phyloP scores from a whole-genome alignment of 2,329 filamentous ascomycete species.

The Pseudogymnoascus sp. region DNA sequence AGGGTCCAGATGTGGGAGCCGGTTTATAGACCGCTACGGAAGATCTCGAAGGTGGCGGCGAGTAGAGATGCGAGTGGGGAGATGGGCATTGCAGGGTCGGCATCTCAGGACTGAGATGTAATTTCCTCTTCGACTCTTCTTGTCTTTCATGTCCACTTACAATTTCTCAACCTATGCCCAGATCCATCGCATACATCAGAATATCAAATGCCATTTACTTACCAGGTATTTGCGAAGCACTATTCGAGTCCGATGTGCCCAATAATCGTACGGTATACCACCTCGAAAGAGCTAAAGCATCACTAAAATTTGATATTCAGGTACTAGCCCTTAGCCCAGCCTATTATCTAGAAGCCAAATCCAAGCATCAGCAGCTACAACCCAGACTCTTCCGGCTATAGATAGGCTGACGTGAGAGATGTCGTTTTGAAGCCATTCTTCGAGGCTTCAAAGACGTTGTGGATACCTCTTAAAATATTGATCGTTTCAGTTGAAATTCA shows the following conservation, averaged over 20 bases:
- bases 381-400: background rate
- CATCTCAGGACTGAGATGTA: background rate
- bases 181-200: background rate
- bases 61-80: constrained; percentile 54
- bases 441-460: background rate
- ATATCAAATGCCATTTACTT: background rate
- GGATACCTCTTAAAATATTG: background rate
- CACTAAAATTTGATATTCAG: no score
- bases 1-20: constrained; percentile 74
- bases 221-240: background rate
- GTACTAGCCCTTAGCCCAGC: no score
- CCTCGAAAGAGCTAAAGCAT: no score
- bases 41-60: constrained; percentile 46
- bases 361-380: background rate
- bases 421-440: background rate
- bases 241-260: background rate
- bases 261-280: background rate
- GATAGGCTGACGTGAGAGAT: background rate
- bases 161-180: background rate
- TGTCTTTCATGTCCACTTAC: background rate
- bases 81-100: constrained; percentile 37
- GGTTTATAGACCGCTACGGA: constrained; percentile 56
- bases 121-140: no score
- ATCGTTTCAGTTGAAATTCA: background rate
- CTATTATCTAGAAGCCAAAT: no score